Evolutionary conservation across 192 early-diverging fungal genomes (phyloP), one percentile per base, ranked within the genome.

Genomic region (Mortierella antarctica): DNA sequence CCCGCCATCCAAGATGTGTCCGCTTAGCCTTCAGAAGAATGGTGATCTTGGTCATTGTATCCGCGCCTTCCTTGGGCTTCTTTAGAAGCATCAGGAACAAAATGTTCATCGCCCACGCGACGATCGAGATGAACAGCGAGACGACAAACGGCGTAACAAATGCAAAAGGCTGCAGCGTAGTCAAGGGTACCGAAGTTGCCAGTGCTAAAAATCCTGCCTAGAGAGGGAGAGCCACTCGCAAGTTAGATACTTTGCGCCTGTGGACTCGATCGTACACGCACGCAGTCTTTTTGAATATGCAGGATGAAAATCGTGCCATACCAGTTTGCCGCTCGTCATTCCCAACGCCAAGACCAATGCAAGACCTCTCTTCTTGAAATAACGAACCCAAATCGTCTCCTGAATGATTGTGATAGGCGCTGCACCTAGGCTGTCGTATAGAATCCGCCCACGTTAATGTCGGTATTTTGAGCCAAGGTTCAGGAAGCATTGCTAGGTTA

Each of bases 331-430:
- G 7, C 88, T 89, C 14, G 91, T 90, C 45, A 94, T 83, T 74
- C 91, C 91, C 46, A 92, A 74, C 3, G 91, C 90, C 53, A 94
- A 84, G 11, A 91, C 91, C 9, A 90, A 82, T 5, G 91, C 91
- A 20, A 94, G 82, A 0, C 89, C 87, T 63, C 87, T 86, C 52
- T 92, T 91, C 18, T 78, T 86, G 72, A 94, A 94, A 85, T 92
- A 93, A 86, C 91, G 91, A 21, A 91, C 89, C 20, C 93, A 83
- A 10, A 94, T 94, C 6, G 92, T 94, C 65, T 94, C 92, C 79
- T 94, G 93, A n/a, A 92, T 89, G 49, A 92, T 92, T 0, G 90
- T 88, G 52, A 94, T 89, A n/a, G 92, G 88, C 5, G 91, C 92
- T 14, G 88, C 89, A 15, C 93, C 93, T 6, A 93, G 86, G 13